These are phyloP conservation scores for Penicillium fuscoglaucum DNA, from an alignment of 2,329 filamentous ascomycete species.

Conservation along the genomic window DNA sequence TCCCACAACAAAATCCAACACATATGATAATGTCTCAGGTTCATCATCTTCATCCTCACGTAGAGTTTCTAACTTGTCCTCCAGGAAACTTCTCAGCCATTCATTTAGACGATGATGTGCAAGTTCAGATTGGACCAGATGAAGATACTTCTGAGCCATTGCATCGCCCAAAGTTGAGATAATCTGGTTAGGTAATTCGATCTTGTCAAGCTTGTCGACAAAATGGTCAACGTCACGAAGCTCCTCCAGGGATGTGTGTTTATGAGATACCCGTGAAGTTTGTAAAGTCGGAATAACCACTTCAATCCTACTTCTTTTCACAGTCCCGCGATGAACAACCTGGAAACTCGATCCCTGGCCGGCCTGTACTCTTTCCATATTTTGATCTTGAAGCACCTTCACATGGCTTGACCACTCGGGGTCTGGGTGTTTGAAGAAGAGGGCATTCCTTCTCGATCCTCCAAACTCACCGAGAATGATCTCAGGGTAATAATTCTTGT, in stretches of 20 bases:
- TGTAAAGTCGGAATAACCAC: constrained; percentile 66
- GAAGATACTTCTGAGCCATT: constrained; percentile 71
- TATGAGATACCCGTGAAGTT: constrained; percentile 70
- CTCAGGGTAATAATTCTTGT: constrained; percentile 88
- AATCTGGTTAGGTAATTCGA: constrained; percentile 79
- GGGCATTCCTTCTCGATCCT: constrained; percentile 37
- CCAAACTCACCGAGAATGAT: constrained; percentile 74
- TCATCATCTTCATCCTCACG: constrained; percentile 50
- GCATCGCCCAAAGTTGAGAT: constrained; percentile 74
- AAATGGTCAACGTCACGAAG: constrained; percentile 70
- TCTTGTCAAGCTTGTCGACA: constrained; percentile 70
- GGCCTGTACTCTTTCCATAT: constrained; percentile 44
- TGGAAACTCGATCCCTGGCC: constrained; percentile 60
- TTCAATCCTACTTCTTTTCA: constrained; percentile 53
- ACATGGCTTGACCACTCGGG: constrained; percentile 70
- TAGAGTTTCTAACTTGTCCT: constrained; percentile 38
- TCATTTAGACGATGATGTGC: constrained; percentile 43
- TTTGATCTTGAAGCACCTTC: constrained; percentile 64
- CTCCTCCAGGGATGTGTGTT: constrained; percentile 65
- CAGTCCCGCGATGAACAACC: constrained; percentile 56
- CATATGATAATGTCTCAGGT: constrained; percentile 37
- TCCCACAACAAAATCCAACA: constrained; percentile 35
- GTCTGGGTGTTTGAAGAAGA: constrained; percentile 65
- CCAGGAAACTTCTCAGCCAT: constrained; percentile 43
- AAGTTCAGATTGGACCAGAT: constrained; percentile 62